Evolutionary conservation across 768 basidiomycete species (phyloP).

Genomic region (Suillus weaverae): DNA sequence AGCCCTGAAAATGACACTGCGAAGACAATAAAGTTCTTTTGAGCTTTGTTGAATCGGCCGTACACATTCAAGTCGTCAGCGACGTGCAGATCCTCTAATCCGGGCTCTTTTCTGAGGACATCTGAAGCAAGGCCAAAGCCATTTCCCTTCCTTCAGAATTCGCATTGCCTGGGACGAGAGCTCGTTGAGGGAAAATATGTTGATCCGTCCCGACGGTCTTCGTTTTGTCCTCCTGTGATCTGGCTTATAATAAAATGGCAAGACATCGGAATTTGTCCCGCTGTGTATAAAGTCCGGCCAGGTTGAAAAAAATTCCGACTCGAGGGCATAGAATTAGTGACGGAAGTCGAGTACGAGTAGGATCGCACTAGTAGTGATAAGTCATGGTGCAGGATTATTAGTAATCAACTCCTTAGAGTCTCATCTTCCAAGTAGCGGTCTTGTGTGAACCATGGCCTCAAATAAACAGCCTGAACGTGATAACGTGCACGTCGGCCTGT

Average conservation of each 20-base stretch:
- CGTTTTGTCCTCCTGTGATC: background rate
- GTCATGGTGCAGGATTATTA: constrained; percentile 23
- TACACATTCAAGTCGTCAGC: background rate
- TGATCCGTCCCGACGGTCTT: background rate
- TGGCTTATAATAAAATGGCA: background rate
- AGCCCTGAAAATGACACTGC: constrained; percentile 59
- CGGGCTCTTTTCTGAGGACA: constrained; percentile 5
- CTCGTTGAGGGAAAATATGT: background rate
- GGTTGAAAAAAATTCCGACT: background rate
- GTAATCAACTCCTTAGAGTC: background rate
- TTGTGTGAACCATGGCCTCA: constrained; percentile 15
- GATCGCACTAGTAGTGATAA: no score
- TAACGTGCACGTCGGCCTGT: constrained; percentile 30
- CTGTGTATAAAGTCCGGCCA: background rate
- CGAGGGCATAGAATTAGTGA: no score
- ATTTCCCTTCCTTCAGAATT: background rate
- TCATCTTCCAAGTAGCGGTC: background rate
- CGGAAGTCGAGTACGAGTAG: no score
- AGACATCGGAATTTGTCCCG: background rate
- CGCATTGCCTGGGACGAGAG: background rate
- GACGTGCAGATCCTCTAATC: background rate
- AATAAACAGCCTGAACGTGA: constrained; percentile 16
- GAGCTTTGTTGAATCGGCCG: constrained; percentile 45
- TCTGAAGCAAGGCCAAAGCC: no score
- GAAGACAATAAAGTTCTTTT: constrained; percentile 52